Evolutionary conservation across 1,284 basidiomycete species (phyloP).

Genomic region (Coriolopsis trogii): DNA sequence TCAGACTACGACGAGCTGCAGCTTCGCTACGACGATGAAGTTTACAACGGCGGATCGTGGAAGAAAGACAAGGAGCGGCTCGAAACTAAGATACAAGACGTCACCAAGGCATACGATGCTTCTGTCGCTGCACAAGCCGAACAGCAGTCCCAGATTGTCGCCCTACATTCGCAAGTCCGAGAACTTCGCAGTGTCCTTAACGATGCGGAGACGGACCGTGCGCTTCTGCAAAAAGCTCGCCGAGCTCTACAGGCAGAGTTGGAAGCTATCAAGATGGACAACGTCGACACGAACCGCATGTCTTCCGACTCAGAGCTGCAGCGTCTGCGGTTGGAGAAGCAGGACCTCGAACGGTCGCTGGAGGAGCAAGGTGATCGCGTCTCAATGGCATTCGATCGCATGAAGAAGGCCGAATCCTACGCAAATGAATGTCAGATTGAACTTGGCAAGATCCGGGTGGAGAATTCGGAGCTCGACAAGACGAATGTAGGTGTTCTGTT

Average conservation of each 20-base stretch:
- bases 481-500: conserved; percentile 60
- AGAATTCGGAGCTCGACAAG: conserved; percentile 79
- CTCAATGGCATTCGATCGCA: conserved; percentile 69
- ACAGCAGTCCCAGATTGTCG: conserved; percentile 82
- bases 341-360: conserved; percentile 77
- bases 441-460: conserved; percentile 71
- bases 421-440: conserved; percentile 78
- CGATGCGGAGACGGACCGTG: conserved; percentile 81
- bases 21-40: conserved; percentile 75
- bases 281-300: conserved; percentile 70
- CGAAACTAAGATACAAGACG: conserved; percentile 78
- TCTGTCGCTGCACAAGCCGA: conserved; percentile 75
- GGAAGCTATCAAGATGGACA: conserved; percentile 77
- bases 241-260: conserved; percentile 79
- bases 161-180: conserved; percentile 82
- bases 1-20: conserved; percentile 81
- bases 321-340: conserved; percentile 74
- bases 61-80: conserved; percentile 86
- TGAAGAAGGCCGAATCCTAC: conserved; percentile 79
- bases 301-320: conserved; percentile 77
- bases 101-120: conserved; percentile 79
- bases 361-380: conserved; percentile 81
- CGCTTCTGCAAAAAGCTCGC: conserved; percentile 81
- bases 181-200: conserved; percentile 81
- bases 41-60: conserved; percentile 79